A percentile compares a stretch with the other conserved stretches of the same genome.
phyloP scores from a whole-genome alignment of 805 yeast genomes.

The Clavispora santaluciae region DNA sequence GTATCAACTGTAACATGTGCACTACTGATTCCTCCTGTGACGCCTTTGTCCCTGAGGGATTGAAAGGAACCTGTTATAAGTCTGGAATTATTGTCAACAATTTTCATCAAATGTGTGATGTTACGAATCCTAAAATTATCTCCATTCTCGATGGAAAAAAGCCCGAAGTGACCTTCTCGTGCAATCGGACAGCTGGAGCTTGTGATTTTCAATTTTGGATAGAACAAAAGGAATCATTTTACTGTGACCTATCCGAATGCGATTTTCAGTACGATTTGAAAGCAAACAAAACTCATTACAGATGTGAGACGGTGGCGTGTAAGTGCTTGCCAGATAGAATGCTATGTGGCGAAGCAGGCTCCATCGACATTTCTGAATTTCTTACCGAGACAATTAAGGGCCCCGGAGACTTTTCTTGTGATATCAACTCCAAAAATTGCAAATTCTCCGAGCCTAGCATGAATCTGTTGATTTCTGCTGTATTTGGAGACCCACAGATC shows the following conservation, averaged over 20 bases:
- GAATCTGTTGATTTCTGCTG: constrained; percentile 85
- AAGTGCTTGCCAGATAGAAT: constrained; percentile 87
- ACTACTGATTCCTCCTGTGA: constrained; percentile 70
- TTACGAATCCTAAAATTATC: constrained; percentile 81
- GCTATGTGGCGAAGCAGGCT: constrained; percentile 92
- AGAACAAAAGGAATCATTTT: constrained; percentile 83
- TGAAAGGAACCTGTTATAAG: constrained; percentile 84
- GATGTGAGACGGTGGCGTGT: constrained; percentile 76
- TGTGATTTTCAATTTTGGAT: constrained; percentile 98
- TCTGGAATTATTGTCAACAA: constrained; percentile 78
- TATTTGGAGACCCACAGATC: constrained; percentile 93
- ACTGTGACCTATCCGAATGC: constrained; percentile 78
- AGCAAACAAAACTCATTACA: constrained; percentile 67
- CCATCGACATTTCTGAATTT: constrained; percentile 92
- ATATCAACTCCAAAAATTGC: constrained; percentile 57
- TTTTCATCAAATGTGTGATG: constrained; percentile 90
- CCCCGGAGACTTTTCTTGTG: constrained; percentile 89
- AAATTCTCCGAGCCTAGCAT: constrained; percentile 90
- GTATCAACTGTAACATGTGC: constrained; percentile 92
- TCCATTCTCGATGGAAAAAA: constrained; percentile 71
- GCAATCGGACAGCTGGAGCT: constrained; percentile 57
- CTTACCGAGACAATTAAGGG: constrained; percentile 84
- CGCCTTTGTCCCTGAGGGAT: constrained; percentile 78
- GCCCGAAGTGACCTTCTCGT: constrained; percentile 91
- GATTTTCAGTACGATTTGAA: constrained; percentile 57